These are phyloP conservation scores for Daphne laureola DNA, from an alignment of 441 rosid species.

Conservation along the genomic window DNA sequence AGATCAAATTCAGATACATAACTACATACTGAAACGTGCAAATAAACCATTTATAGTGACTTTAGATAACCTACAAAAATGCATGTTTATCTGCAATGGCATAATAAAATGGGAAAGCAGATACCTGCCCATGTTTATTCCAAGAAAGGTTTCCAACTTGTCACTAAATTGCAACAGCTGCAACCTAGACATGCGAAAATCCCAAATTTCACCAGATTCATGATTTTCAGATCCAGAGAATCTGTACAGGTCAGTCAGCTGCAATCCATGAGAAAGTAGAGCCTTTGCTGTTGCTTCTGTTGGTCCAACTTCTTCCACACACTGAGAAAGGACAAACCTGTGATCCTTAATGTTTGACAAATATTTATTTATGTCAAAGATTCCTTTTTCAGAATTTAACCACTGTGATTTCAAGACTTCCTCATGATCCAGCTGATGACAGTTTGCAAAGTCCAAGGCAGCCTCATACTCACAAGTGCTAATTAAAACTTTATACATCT, in stretches of 20 bases:
- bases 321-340: constrained; percentile 70
- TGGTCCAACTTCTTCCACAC: constrained; percentile 65
- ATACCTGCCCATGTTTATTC: constrained; percentile 99
- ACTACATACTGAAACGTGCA: too few relatives aligned
- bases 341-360: constrained; percentile 69
- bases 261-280: constrained; percentile 64
- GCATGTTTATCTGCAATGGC: background rate
- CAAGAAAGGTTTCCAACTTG: constrained; percentile 86
- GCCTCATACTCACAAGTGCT: constrained; percentile 47
- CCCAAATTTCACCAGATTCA: constrained; percentile 57
- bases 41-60: too few relatives aligned
- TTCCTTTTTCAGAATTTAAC: constrained; percentile 63
- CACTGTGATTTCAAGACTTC: constrained; percentile 80
- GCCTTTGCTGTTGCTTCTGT: constrained; percentile 83
- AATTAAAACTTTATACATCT: constrained; percentile 75
- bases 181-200: constrained; percentile 75
- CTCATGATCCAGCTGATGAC: constrained; percentile 77
- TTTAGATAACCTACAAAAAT: too few relatives aligned
- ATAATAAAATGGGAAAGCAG: constrained; percentile 13
- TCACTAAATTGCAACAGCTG: constrained; percentile 77
- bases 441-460: constrained; percentile 75
- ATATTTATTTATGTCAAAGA: constrained; percentile 46
- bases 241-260: constrained; percentile 42
- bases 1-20: too few relatives aligned
- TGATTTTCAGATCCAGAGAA: constrained; percentile 47